Conservation (phyloP, 495 filamentous ascomycete genomes). For the Aspergillus cavernicola region DNA sequence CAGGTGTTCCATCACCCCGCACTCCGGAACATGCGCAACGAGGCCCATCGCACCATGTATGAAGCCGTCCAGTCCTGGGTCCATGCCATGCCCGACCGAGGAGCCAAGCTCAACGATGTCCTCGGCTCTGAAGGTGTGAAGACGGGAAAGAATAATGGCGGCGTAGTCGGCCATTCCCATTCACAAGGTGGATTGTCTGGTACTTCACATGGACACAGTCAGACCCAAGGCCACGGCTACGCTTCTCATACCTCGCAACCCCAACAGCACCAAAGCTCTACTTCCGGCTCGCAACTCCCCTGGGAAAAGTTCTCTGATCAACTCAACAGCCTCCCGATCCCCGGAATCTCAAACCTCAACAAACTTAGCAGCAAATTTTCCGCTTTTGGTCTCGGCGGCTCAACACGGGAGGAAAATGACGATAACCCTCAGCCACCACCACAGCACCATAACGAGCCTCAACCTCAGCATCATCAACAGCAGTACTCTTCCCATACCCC, state of each 20-base stretch:
- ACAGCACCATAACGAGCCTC: constrained; percentile 9
- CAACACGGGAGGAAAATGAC: constrained; percentile 21
- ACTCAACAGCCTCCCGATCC: constrained; percentile 33
- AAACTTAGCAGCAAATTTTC: constrained; percentile 37
- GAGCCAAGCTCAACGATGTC: constrained; percentile 59
- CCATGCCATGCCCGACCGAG: constrained; percentile 58
- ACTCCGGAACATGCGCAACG: constrained; percentile 62
- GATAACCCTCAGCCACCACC: not conserved
- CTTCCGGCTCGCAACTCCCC: constrained; percentile 23
- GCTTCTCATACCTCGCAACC: constrained; percentile 14
- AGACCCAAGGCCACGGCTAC: constrained; percentile 9
- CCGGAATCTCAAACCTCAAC: constrained; percentile 37
- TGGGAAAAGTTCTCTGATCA: constrained; percentile 34
- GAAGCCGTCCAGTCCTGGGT: constrained; percentile 75
- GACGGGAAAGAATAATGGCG: constrained; percentile 68
- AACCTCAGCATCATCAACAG: constrained; percentile 1
- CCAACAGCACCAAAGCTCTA: too few relatives aligned
- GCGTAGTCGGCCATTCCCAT: constrained; percentile 32
- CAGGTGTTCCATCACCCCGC: constrained; percentile 88
- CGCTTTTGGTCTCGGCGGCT: constrained; percentile 44
- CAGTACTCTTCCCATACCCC: not conserved
- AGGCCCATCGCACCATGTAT: constrained; percentile 86
- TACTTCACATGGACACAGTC: too few relatives aligned
- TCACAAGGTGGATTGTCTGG: too few relatives aligned
- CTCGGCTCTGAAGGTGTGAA: constrained; percentile 79